Conservation (phyloP, 2,329 filamentous ascomycete species). For the Fusarium avenaceum region DNA sequence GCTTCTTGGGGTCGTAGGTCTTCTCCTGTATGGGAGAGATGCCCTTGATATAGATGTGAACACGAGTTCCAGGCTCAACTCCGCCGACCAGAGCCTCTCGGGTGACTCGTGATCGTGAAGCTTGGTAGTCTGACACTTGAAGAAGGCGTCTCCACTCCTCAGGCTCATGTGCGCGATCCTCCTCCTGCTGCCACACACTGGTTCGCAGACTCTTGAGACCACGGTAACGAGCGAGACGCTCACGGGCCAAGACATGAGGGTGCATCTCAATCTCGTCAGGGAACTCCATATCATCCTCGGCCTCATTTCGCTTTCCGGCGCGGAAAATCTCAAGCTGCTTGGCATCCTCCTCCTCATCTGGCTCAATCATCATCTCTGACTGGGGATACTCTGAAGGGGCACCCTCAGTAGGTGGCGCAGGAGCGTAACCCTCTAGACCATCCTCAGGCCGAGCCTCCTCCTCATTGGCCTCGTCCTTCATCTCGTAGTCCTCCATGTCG, state of each 20-base stretch:
- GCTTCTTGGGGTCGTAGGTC: slow-evolving; percentile 64
- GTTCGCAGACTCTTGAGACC: slow-evolving; percentile 92
- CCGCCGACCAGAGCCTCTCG: slow-evolving; percentile 92
- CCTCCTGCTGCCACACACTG: slow-evolving; percentile 88
- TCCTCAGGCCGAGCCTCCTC: slow-evolving; percentile 80
- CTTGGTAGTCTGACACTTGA: slow-evolving; percentile 90
- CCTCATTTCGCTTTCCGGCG: slow-evolving; percentile 81
- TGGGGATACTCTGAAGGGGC: slow-evolving; percentile 91
- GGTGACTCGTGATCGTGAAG: slow-evolving; percentile 79
- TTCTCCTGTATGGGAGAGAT: slow-evolving; percentile 60
- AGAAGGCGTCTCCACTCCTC: slow-evolving; percentile 90
- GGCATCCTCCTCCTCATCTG: slow-evolving; percentile 84
- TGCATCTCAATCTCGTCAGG: slow-evolving; percentile 97
- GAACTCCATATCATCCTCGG: slow-evolving; percentile 92
- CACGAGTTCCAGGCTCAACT: slow-evolving; percentile 84
- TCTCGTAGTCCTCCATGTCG: slow-evolving; percentile 78
- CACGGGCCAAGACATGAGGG: slow-evolving; percentile 86
- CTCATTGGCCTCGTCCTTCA: slow-evolving; percentile 69
- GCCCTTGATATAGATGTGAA: slow-evolving; percentile 79
- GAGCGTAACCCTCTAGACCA: slow-evolving; percentile 78
- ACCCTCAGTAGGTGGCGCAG: slow-evolving; percentile 78
- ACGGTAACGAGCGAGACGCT: slow-evolving; percentile 87
- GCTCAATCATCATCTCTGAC: slow-evolving; percentile 90
- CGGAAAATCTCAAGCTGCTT: slow-evolving; percentile 86
- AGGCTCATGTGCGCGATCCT: slow-evolving; percentile 88